Percentiles rank a stretch among this genome's conserved stretches.
These are phyloP conservation scores for Priceomyces carsonii DNA, from an alignment of 805 yeast species.

Conservation along the genomic window DNA sequence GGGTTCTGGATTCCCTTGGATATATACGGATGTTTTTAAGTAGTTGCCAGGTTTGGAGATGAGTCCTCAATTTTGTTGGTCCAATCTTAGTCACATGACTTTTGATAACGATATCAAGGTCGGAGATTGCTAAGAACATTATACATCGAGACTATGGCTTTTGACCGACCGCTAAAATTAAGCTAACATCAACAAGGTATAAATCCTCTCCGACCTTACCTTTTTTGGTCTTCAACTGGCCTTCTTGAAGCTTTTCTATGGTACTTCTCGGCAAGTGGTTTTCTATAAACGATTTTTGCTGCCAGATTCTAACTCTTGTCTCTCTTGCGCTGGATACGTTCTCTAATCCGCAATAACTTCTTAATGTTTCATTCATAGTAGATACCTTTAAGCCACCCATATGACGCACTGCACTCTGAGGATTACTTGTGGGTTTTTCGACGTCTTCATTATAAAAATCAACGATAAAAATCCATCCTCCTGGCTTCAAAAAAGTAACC, in stretches of 20 bases:
- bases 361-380: constrained; percentile 21
- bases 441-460: constrained; percentile 42
- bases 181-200: constrained; percentile 17
- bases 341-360: constrained; percentile 18
- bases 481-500: constrained; percentile 29
- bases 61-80: too few species aligned
- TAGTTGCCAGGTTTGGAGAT: too few species aligned
- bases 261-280: constrained; percentile 21
- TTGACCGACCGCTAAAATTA: constrained; percentile 32
- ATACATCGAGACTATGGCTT: constrained; percentile 5
- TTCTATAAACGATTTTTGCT: constrained; percentile 20
- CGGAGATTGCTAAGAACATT: too few species aligned
- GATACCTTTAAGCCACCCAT: constrained; percentile 34
- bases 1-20: too few species aligned
- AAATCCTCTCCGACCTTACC: constrained; percentile 9
- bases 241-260: constrained; percentile 13
- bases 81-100: neutral
- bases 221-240: constrained; percentile 13
- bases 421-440: constrained; percentile 13
- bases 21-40: too few species aligned
- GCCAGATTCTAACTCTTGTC: constrained; percentile 22
- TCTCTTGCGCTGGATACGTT: constrained; percentile 24
- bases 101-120: neutral
- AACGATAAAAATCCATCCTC: constrained; percentile 35
- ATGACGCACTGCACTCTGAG: constrained; percentile 22